Evolutionary conservation across 768 basidiomycete species (phyloP), one percentile per base, ranked within the genome.

Genomic region (Amanita polypyramis): DNA sequence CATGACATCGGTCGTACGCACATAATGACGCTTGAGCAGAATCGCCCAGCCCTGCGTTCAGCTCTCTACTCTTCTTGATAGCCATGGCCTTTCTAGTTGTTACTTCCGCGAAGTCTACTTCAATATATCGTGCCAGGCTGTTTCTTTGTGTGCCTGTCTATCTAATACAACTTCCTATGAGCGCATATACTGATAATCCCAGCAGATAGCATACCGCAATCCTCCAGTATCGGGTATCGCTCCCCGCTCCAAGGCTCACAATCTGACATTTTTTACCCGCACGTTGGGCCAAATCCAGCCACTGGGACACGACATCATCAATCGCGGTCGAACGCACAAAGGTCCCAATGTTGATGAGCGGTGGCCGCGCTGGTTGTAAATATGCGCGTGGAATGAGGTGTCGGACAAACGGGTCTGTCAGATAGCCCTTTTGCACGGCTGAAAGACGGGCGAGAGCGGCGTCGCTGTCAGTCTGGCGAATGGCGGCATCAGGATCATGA

Each of bases 211-310:
- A 47, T 67, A 90, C 91, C 68, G 73, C 75, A 56, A 95, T 68
- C 48, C 93, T 73, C 93, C 95, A 99, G 61, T 88, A 98, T 45
- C 96, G 70, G 2, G 92, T 92, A 66, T 99, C 96, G 56, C 90
- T 97, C 19, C 96, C 96, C 1, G 94, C 86, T 0, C 96, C 96
- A 25, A 97, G 63, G 63, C 89, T 95, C n/a, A 98, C 76, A 46
- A 98, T 82, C 70, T 98, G n/a, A n/a, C n/a, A n/a, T n/a, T n/a
- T n/a, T n/a, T n/a, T n/a, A n/a, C n/a, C n/a, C n/a, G n/a, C n/a
- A n/a, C n/a, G n/a, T n/a, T n/a, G n/a, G n/a, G n/a, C n/a, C n/a
- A n/a, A n/a, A n/a, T n/a, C n/a, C n/a, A 91, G 55, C 75, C 86
- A 93, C 39, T 70, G 63, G 23, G 78, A 65, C 0, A 94, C 79